Base-by-base conservation (phyloP, 805 yeast species). In the Pichia gijzeniarum region DNA sequence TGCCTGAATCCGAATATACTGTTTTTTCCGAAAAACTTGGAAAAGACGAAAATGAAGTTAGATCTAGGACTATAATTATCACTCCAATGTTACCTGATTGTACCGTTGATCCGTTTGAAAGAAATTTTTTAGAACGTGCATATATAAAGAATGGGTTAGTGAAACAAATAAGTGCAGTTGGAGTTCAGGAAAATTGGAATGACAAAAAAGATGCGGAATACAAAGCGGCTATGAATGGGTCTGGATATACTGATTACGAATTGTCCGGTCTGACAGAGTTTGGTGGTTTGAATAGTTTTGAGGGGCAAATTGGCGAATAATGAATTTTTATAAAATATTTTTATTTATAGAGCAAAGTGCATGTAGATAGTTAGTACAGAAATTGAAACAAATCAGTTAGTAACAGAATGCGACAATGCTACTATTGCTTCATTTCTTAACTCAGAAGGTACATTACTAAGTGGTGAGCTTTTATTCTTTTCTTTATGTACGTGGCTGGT, bases 61-160 rank as follows among this genome's bases (percentile, higher is more conserved):
- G 44, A 32, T 43, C 48, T n/a, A 41, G 52, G 20, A 27, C 62
- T 9, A 40, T 62, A 20, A 50, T 54, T 16, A 43, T 61, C 0
- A 46, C 50, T 19, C 43, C 49, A 0, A 64, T 59, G 45, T 55
- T 63, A 42, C 61, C 54, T 2, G 32, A 44, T 33, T 35, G 39
- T 16, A 37, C 30, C n/a, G 19, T 41, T 25, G 48, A 45, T 33
- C 48, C 48, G 13, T 40, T 52, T 35, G 70, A 66, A 37, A 53
- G 70, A 45, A 57, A 56, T 41, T 59, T 57, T 20, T 43, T 65
- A 6, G 64, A 60, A 40, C 57, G 69, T 40, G 44, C 58, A 14
- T 50, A 57, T 16, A 41, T 63, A 22, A 49, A 52, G 7, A 55
- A 56, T 31, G 67, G 67, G 7, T 48, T 62, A 31, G 47, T 60